Base-by-base conservation (phyloP, 805 yeast species). In the Wickerhamiella siamensis region DNA sequence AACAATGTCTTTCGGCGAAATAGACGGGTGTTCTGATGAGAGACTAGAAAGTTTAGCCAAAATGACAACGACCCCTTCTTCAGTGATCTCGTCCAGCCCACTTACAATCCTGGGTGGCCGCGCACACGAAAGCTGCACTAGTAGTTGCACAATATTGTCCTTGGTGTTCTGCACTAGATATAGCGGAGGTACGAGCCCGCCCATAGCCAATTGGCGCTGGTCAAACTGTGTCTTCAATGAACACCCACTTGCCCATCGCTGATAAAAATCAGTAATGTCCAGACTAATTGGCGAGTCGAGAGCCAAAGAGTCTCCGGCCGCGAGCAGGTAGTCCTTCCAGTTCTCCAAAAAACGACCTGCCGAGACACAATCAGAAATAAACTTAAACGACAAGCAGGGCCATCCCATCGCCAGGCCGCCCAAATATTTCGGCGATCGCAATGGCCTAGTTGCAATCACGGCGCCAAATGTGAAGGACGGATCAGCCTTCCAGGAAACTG, bases 371-470 rank as follows among this genome's bases (percentile, higher is more conserved):
- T 77, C 79, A 4, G 57, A 54, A 3, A 83, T 62, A 48, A 71
- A 84, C 6, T 59, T 54, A 43, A 71, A 69, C 2, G 83, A 75
- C 24, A 86, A 53, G 16, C 81, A 70, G 2, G 96, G 96, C 94
- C 94, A 84, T 2, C 88, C 87, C 35, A 84, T 54, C 0, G 88
- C 82, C 15, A 84, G 57, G 2, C 79, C 75, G 52, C 83, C 91
- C 8, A 86, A 56, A 55, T 79, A 86, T 53, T 84, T 86, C 6
- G 77, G 67, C 38, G 86, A 82, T 31, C 95, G 63, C 16, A 72
- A 65, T 43, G 71, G 69, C 24, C 66, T 66, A 31, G 68, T 69
- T 0, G 88, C 69, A 1, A 86, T 59, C 27, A 82, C 63, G 1
- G 87, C 87, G 1, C 71, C 83, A 60, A 84, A 82, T 26, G 51